phyloP scores from a whole-genome alignment of 495 filamentous ascomycete genomes.

The Schizothecium vesticola region DNA sequence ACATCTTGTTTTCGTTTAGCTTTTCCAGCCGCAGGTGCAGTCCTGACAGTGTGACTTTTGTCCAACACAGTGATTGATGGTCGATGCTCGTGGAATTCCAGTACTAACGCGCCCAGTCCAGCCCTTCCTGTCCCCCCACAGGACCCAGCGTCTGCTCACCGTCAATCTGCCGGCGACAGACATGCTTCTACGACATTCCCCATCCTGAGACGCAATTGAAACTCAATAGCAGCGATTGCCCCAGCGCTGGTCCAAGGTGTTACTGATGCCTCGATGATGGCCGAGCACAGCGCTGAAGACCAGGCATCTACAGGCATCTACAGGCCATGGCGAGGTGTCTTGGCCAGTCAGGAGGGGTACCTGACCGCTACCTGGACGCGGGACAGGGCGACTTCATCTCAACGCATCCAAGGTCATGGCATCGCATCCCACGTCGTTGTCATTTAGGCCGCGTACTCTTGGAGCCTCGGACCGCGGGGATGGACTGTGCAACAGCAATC shows the following conservation, averaged over 20 bases:
- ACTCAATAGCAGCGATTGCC: background rate
- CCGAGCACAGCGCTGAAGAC: background rate
- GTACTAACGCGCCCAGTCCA: no score
- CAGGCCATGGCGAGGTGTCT: conserved; percentile 3
- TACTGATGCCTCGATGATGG: background rate
- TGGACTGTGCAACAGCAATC: no score
- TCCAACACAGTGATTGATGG: no score
- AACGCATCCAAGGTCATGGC: background rate
- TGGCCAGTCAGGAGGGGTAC: conserved; percentile 1
- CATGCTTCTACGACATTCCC: background rate
- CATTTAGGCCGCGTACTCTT: conserved; percentile 10
- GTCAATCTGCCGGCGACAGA: background rate
- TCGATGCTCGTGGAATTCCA: no score
- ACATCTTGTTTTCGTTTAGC: no score
- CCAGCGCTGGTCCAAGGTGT: background rate
- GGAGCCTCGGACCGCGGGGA: background rate
- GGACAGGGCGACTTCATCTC: no score
- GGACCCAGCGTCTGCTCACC: background rate
- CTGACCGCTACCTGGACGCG: no score
- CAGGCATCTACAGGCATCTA: no score
- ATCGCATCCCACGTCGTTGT: background rate
- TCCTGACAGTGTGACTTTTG: no score
- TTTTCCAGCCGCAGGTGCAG: no score
- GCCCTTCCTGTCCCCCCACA: background rate
- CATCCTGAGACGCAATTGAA: background rate